A percentile compares a stretch with the other conserved stretches of the same genome.
These are phyloP conservation scores for Suillus occidentalis DNA, from an alignment of 768 basidiomycete genomes.

Conservation along the genomic window DNA sequence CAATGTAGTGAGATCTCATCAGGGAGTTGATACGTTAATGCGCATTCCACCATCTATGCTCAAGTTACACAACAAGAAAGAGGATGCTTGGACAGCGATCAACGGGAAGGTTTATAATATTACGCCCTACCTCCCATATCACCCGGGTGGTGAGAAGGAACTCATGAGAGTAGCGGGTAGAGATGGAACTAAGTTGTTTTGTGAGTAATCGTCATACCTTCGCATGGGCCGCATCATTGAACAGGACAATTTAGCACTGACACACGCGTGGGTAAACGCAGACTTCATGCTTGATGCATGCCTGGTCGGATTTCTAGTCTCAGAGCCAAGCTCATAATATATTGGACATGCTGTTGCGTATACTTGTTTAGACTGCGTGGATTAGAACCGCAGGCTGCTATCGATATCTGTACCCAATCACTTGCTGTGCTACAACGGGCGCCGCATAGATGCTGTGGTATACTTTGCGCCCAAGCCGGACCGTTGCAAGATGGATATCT, in stretches of 20 bases:
- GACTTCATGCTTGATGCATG: constrained; percentile 95
- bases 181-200: constrained; percentile 93
- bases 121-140: constrained; percentile 85
- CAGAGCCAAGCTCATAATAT: constrained; percentile 53
- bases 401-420: not conserved
- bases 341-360: not conserved
- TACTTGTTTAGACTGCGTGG: constrained; percentile 3
- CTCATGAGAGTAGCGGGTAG: constrained; percentile 93
- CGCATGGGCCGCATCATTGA: not conserved
- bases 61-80: constrained; percentile 75
- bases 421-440: not conserved
- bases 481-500: not conserved
- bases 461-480: not conserved
- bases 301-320: constrained; percentile 85
- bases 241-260: constrained; percentile 54
- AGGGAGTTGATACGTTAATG: constrained; percentile 71
- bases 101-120: constrained; percentile 97
- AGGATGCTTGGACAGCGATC: constrained; percentile 93
- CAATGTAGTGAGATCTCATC: constrained; percentile 6
- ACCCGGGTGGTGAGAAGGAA: constrained; percentile 93
- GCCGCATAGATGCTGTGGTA: not conserved
- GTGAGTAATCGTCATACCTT: constrained; percentile 44
- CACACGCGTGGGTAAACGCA: constrained; percentile 96
- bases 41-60: constrained; percentile 77
- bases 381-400: constrained; percentile 1